These are phyloP conservation scores for Blastobotrys elegans DNA, from an alignment of 1,139 yeast species.

Conservation along the genomic window DNA sequence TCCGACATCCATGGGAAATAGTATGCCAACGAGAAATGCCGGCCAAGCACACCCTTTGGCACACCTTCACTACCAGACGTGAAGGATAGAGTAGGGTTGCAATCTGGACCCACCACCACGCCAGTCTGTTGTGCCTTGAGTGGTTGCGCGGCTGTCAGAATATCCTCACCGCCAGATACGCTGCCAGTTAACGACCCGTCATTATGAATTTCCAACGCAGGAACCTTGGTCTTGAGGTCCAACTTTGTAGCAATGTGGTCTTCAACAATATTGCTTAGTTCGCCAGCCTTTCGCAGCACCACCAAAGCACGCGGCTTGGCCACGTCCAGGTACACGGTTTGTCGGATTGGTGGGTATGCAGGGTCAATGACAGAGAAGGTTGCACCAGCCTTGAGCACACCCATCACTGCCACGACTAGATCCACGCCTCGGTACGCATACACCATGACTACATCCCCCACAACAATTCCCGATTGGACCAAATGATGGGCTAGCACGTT, in stretches of 20 bases:
- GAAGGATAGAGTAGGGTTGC: conserved; percentile 92
- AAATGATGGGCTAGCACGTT: conserved; percentile 88
- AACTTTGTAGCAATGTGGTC: conserved; percentile 70
- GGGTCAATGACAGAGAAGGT: conserved; percentile 98
- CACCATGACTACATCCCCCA: conserved; percentile 95
- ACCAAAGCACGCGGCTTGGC: conserved; percentile 90
- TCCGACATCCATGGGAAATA: conserved; percentile 98
- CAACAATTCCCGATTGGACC: conserved; percentile 69
- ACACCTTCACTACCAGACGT: conserved; percentile 99
- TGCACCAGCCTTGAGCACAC: conserved; percentile 96
- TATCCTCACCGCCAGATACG: conserved; percentile 39
- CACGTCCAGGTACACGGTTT: conserved; percentile 83
- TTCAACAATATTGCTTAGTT: conserved; percentile 67
- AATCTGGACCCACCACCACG: conserved; percentile 95
- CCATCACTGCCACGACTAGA: conserved; percentile 93
- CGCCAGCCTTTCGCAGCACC: conserved; percentile 87
- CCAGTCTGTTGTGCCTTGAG: conserved; percentile 62
- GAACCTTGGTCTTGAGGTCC: conserved; percentile 65
- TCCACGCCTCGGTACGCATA: conserved; percentile 98
- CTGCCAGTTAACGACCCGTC: conserved; percentile 76
- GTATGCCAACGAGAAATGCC: conserved; percentile 94
- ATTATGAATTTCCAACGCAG: conserved; percentile 68
- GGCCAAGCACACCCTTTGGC: conserved; percentile 97
- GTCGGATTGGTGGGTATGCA: conserved; percentile 98
- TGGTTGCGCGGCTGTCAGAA: conserved; percentile 45